Conservation (phyloP, 73 alveolate genomes). For the Paramecium sonneborni region DNA sequence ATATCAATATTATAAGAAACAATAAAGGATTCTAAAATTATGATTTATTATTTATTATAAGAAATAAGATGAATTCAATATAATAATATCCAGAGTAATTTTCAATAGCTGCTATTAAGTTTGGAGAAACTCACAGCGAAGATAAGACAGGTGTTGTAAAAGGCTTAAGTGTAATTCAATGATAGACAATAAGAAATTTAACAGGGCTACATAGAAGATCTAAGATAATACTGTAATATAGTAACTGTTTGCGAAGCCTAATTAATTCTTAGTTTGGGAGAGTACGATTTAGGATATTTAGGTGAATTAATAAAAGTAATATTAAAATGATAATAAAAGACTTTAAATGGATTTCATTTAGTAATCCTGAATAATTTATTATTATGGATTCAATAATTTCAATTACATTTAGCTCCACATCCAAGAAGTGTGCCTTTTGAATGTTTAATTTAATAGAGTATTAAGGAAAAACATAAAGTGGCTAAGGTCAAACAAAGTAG, state of each 20-base stretch:
- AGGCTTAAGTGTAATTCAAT: background rate
- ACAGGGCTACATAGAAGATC: conserved; percentile 11
- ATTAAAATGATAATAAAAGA: background rate
- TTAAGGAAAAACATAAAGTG: background rate
- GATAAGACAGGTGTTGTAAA: background rate
- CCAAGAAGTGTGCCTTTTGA: conserved; percentile 11
- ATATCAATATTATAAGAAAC: background rate
- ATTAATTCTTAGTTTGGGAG: background rate
- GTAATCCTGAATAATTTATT: background rate
- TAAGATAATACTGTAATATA: conserved; percentile 15
- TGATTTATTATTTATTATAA: background rate
- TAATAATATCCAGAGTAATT: background rate
- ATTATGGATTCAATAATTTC: conserved; percentile 11
- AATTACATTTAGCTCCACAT: conserved; percentile 15
- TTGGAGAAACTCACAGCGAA: conserved; percentile 15
- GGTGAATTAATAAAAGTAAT: conserved; percentile 42
- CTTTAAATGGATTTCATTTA: background rate
- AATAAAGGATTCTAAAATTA: background rate
- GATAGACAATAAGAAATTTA: conserved; percentile 1
- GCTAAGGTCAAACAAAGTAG: background rate
- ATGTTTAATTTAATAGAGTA: background rate
- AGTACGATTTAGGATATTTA: conserved; percentile 3
- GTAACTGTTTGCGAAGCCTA: conserved; percentile 41
- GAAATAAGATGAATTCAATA: background rate
- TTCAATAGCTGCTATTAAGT: conserved; percentile 1